These are phyloP conservation scores for Lactifluus volemus DNA, from an alignment of 768 basidiomycete genomes.

Conservation along the genomic window DNA sequence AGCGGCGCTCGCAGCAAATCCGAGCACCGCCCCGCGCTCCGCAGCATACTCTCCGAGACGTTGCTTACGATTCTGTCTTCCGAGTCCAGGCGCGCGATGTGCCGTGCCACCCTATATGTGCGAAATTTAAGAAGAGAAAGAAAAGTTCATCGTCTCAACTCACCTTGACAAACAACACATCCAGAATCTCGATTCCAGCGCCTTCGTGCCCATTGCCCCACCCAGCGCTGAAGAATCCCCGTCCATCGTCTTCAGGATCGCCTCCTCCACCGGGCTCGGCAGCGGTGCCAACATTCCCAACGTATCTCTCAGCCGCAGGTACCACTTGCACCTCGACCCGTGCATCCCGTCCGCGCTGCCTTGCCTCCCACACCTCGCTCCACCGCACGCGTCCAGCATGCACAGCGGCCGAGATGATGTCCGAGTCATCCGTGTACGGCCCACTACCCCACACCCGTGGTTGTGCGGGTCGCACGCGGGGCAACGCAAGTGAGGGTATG, in stretches of 20 bases:
- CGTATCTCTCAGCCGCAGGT: conserved; percentile 35
- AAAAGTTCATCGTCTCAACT: too few relatives aligned
- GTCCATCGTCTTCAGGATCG: too few relatives aligned
- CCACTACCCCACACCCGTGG: conserved; percentile 67
- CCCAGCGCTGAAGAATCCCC: too few relatives aligned
- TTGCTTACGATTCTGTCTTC: conserved; percentile 54
- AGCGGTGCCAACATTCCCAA: conserved; percentile 35
- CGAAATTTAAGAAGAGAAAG: too few relatives aligned
- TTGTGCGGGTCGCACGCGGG: conserved; percentile 40
- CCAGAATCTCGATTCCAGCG: too few relatives aligned
- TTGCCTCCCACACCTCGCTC: conserved; percentile 33
- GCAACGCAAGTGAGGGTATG: conserved; percentile 52
- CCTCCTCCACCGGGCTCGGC: too few relatives aligned
- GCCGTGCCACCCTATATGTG: conserved; percentile 45
- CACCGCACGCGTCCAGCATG: conserved; percentile 50
- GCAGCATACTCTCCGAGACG: conserved; percentile 59
- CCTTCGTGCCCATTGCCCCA: too few relatives aligned
- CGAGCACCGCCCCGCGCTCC: conserved; percentile 42
- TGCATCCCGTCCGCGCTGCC: conserved; percentile 32
- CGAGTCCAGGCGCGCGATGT: conserved; percentile 39
- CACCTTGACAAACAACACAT: too few relatives aligned
- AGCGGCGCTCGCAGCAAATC: conserved; percentile 19
- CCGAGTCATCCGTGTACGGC: conserved; percentile 67
- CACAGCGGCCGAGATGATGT: conserved; percentile 58
- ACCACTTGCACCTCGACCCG: conserved; percentile 35